Base-by-base conservation (phyloP, 2,329 filamentous ascomycete genomes). In the Chlorencoelia australis region DNA sequence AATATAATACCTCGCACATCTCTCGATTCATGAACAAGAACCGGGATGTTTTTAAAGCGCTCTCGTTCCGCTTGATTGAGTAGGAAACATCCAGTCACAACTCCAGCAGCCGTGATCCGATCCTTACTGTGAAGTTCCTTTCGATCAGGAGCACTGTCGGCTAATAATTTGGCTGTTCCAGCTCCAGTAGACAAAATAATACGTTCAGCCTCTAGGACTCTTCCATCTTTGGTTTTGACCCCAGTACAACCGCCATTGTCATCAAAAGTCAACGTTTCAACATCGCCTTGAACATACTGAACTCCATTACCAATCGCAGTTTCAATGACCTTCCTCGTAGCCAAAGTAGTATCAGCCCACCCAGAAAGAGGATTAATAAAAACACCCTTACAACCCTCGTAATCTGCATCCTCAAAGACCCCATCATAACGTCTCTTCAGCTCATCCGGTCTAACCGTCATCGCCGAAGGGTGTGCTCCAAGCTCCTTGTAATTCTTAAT, bases 91-190 rank as follows among this genome's bases (percentile, higher is more conserved):
- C 63, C 66, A 3, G 66, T 64, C 7, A 63, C 62, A 2, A 69
- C 71, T 2, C 71, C 77, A 2, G 72, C 75, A 13, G 76, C 75
- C 25, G 69, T 55, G 31, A 76, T 63, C 33, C 71, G 60, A 40
- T 66, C 57, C 10, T 67, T 71, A 15, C 68, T 61, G 39, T 77
- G 71, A 14, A 72, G 60, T 15, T 69, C 58, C 21, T 62, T 56
- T 39, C 66, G 66, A 10, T 65, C 57, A 5, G 65, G 62, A 0
- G 66, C 67, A 31, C 67, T 67, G 10, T 68, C 64, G 18, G 68
- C 67, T 34, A 78, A 61, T 11, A 78, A 49, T 18, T 63, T 56
- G 22, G 67, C 67, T 4, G 73, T 76, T 54, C 71, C 69, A 3
- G 73, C 72, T 9, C 73, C 74, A 1, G 73, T 69, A 26, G 64